Percentiles rank a stretch among this genome's conserved stretches.
These are phyloP conservation scores for Coemansia pectinata DNA, from an alignment of 192 early-diverging fungal species.

Conservation along the genomic window DNA sequence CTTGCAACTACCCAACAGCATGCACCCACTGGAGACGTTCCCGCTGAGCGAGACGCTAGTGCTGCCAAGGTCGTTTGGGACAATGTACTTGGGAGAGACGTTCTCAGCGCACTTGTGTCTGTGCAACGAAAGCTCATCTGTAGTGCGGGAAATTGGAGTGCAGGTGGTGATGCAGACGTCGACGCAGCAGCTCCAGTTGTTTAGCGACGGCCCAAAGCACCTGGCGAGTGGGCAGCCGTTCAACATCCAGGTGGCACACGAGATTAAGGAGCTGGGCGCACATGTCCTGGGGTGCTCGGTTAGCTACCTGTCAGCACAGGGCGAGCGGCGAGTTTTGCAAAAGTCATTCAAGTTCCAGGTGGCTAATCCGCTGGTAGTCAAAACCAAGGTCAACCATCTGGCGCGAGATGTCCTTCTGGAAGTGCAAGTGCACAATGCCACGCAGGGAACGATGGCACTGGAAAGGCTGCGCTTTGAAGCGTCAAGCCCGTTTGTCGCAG, in stretches of 20 bases:
- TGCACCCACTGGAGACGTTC: slow-evolving; percentile 59
- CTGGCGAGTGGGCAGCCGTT: slow-evolving; percentile 70
- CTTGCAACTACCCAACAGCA: slow-evolving; percentile 29
- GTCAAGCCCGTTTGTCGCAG: slow-evolving; percentile 66
- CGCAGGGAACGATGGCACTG: slow-evolving; percentile 75
- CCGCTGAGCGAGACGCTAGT: slow-evolving; percentile 68
- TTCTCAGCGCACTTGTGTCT: slow-evolving; percentile 84
- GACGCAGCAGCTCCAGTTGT: slow-evolving; percentile 74
- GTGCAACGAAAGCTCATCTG: slow-evolving; percentile 75
- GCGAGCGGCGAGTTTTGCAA: slow-evolving; percentile 70
- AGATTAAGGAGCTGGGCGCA: slow-evolving; percentile 93
- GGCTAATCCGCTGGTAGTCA: slow-evolving; percentile 91
- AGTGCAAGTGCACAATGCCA: slow-evolving; percentile 92
- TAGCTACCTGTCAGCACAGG: slow-evolving; percentile 71
- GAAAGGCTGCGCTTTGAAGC: slow-evolving; percentile 88
- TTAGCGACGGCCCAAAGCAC: slow-evolving; percentile 39
- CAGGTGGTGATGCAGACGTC: slow-evolving; percentile 87
- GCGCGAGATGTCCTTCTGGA: slow-evolving; percentile 73
- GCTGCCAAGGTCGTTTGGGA: slow-evolving; percentile 86
- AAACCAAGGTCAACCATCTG: slow-evolving; percentile 92
- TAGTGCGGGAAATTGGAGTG: slow-evolving; percentile 72
- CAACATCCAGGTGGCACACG: slow-evolving; percentile 83
- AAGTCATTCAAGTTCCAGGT: slow-evolving; percentile 98
- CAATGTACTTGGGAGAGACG: slow-evolving; percentile 93
- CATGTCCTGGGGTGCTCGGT: slow-evolving; percentile 90